A percentile compares a stretch with the other conserved stretches of the same genome.
Conservation (phyloP, 352 stramenopile genomes). For the Globisporangium yorkense region DNA sequence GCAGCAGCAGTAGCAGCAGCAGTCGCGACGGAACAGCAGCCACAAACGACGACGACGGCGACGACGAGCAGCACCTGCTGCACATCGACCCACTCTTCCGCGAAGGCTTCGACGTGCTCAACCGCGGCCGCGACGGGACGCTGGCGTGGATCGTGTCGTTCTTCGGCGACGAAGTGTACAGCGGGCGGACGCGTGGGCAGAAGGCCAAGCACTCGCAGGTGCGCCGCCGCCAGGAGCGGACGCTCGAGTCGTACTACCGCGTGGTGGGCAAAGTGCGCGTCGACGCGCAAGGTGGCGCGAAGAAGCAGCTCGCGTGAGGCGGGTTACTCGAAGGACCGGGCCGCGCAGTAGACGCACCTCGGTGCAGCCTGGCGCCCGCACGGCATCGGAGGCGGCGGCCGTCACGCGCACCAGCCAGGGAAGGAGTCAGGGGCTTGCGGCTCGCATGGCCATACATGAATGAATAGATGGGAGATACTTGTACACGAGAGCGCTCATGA, state of each 20-base stretch:
- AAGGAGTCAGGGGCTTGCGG: neutral
- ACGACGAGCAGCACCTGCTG: conserved; percentile 20
- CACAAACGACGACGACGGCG: neutral
- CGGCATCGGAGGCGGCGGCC: neutral
- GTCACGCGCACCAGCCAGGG: neutral
- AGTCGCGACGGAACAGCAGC: neutral
- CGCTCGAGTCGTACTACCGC: conserved; percentile 73
- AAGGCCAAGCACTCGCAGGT: conserved; percentile 30
- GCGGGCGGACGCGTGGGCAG: conserved; percentile 66
- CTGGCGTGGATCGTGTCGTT: conserved; percentile 70
- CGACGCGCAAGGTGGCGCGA: conserved; percentile 10
- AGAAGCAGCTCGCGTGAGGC: conserved; percentile 10
- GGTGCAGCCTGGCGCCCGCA: neutral
- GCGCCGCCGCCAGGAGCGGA: conserved; percentile 38
- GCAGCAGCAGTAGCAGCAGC: neutral
- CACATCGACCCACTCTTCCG: conserved; percentile 78
- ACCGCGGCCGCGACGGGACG: conserved; percentile 65
- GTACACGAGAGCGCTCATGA: neutral
- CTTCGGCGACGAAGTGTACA: conserved; percentile 55
- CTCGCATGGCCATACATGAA: neutral
- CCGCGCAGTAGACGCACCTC: neutral
- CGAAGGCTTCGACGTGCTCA: conserved; percentile 69
- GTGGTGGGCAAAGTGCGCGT: conserved; percentile 54
- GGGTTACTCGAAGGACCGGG: neutral
- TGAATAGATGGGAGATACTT: neutral